A percentile compares a stretch with the other conserved stretches of the same genome.
Conservation (phyloP, 1,284 basidiomycete species). For the Porodaedalea pini region DNA sequence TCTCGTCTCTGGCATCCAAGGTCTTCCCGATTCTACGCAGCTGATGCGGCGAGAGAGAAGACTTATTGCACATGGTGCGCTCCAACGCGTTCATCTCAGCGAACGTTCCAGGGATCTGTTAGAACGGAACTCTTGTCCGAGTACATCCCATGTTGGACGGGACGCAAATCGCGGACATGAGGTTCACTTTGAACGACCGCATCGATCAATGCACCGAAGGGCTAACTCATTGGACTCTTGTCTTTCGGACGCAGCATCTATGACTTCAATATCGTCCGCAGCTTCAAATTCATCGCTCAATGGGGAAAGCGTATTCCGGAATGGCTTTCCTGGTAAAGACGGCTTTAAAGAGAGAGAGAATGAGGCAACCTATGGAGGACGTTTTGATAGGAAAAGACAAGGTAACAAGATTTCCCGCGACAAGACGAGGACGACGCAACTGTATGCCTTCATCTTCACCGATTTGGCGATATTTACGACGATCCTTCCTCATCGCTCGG, state of each 20-base stretch:
- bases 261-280: constrained; percentile 10
- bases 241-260: constrained; percentile 10
- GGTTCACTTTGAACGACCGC: constrained; percentile 1
- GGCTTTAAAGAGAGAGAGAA: too few species aligned
- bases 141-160: too few species aligned
- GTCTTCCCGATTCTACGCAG: constrained; percentile 46
- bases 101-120: constrained; percentile 1
- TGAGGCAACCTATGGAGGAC: not conserved
- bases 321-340: not conserved
- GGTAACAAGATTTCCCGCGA: constrained; percentile 2
- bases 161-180: constrained; percentile 5
- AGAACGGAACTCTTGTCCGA: not conserved
- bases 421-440: constrained; percentile 21
- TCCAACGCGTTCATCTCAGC: constrained; percentile 29
- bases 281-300: constrained; percentile 8
- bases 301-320: not conserved
- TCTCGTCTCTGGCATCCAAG: constrained; percentile 57
- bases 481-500: constrained; percentile 10
- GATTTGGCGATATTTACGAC: constrained; percentile 47
- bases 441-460: constrained; percentile 50
- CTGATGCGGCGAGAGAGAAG: constrained; percentile 70
- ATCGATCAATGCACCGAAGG: constrained; percentile 10
- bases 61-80: constrained; percentile 64
- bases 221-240: constrained; percentile 19
- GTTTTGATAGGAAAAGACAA: not conserved